Evolutionary conservation across 129 eudicot genomes (phyloP).

Genomic region (Pseudognaphalium luteoalbum): DNA sequence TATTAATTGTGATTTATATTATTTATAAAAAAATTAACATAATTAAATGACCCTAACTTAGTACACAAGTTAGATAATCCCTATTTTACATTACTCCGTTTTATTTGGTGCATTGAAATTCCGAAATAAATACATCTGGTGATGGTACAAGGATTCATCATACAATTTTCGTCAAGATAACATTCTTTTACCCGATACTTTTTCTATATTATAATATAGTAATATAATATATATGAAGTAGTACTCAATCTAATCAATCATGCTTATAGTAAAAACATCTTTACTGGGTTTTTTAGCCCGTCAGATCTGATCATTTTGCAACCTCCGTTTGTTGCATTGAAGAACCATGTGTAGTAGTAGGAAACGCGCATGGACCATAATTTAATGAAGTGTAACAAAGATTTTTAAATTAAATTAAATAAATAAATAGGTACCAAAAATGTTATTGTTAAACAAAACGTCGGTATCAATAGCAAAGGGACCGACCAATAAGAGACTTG

Average conservation of each 20-base stretch:
- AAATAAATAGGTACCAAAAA: slow-evolving; percentile 27
- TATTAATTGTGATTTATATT: too few relatives aligned
- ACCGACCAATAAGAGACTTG: slow-evolving; percentile 52
- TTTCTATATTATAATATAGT: too few relatives aligned
- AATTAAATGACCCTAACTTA: too few relatives aligned
- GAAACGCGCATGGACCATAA: slow-evolving; percentile 18
- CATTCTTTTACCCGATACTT: too few relatives aligned
- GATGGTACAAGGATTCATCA: too few relatives aligned
- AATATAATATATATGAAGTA: too few relatives aligned
- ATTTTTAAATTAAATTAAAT: background rate
- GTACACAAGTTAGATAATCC: too few relatives aligned
- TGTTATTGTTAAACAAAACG: slow-evolving; percentile 13
- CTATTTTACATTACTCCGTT: too few relatives aligned
- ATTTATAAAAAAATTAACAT: too few relatives aligned
- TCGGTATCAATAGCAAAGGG: slow-evolving; percentile 38
- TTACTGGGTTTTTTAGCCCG: background rate
- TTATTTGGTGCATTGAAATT: too few relatives aligned
- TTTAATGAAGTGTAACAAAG: background rate
- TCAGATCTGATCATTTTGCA: background rate
- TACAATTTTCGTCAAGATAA: too few relatives aligned
- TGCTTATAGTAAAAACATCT: background rate
- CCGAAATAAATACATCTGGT: too few relatives aligned
- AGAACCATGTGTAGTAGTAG: slow-evolving; percentile 12
- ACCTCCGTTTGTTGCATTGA: slow-evolving; percentile 1
- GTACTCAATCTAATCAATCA: background rate